These are phyloP conservation scores for Cercospora sp. DNA, from an alignment of 2,329 filamentous ascomycete species.

Conservation along the genomic window DNA sequence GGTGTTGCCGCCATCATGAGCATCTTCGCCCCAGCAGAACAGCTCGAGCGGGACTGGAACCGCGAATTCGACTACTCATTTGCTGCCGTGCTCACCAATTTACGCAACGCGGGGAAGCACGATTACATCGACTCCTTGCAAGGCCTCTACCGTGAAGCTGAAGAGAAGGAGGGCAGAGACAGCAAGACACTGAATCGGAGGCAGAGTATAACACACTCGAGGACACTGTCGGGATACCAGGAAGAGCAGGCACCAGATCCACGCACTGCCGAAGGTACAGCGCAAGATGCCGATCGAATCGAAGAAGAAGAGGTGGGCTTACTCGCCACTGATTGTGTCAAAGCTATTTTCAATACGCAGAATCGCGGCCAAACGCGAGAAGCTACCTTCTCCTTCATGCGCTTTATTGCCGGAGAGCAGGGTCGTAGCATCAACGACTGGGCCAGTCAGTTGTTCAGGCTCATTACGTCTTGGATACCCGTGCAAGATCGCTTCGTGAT, in stretches of 20 bases:
- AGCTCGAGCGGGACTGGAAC: constrained; percentile 45
- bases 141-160: constrained; percentile 64
- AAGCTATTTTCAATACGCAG: constrained; percentile 79
- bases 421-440: constrained; percentile 53
- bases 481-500: constrained; percentile 95
- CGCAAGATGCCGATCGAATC: constrained; percentile 82
- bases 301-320: constrained; percentile 87
- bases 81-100: constrained; percentile 81
- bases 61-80: constrained; percentile 73
- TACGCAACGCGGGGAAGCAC: constrained; percentile 70
- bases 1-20: constrained; percentile 71
- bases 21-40: constrained; percentile 71
- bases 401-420: constrained; percentile 60
- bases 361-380: constrained; percentile 78
- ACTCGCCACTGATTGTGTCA: constrained; percentile 80
- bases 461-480: constrained; percentile 82
- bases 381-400: constrained; percentile 71
- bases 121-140: constrained; percentile 69
- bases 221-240: constrained; percentile 57
- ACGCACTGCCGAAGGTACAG: constrained; percentile 72
- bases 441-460: constrained; percentile 78
- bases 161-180: constrained; percentile 66
- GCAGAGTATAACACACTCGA: constrained; percentile 76
- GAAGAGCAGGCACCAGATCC: constrained; percentile 63
- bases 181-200: constrained; percentile 62